A percentile compares a stretch with the other conserved stretches of the same genome.
Conservation (phyloP, 2,329 filamentous ascomycete genomes). For the Neofusicoccum ribis region DNA sequence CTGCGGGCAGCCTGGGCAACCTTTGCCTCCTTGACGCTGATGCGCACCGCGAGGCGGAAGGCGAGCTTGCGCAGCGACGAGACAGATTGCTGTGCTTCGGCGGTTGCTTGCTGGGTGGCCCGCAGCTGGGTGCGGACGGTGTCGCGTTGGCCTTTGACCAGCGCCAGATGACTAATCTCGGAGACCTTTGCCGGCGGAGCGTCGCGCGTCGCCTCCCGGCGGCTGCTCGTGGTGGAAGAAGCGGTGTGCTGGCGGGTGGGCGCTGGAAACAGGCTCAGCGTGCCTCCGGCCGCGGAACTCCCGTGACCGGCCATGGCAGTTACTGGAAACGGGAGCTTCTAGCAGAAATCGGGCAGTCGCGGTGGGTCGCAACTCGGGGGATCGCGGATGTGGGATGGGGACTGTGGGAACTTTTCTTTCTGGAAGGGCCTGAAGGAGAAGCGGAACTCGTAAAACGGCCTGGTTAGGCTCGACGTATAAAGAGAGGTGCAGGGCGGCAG, state of each 20-base stretch:
- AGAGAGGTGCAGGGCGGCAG: neutral
- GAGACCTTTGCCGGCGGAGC: slow-evolving; percentile 1
- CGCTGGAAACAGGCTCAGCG: slow-evolving; percentile 17
- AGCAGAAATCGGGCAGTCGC: neutral
- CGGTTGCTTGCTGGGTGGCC: slow-evolving; percentile 33
- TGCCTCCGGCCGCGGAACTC: neutral
- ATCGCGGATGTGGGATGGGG: slow-evolving; percentile 12
- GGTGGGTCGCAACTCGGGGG: slow-evolving; percentile 12
- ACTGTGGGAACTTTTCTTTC: neutral
- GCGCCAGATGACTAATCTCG: slow-evolving; percentile 29
- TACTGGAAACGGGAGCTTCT: neutral
- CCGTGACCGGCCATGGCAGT: slow-evolving; percentile 2
- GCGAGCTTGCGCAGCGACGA: slow-evolving; percentile 37
- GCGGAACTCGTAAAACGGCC: neutral
- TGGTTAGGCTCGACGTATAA: neutral
- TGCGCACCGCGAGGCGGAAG: slow-evolving; percentile 41
- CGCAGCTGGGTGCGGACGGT: slow-evolving; percentile 35
- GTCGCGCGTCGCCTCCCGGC: slow-evolving; percentile 5
- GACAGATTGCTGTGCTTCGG: slow-evolving; percentile 37
- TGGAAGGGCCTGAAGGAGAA: slow-evolving; percentile 1
- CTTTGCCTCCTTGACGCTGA: slow-evolving; percentile 41
- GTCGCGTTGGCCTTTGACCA: slow-evolving; percentile 38
- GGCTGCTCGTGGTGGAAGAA: slow-evolving; percentile 13
- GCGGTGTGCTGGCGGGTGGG: slow-evolving; percentile 15
- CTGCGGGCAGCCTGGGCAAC: slow-evolving; percentile 36